These are phyloP conservation scores for Aspergillus ostianus DNA, from an alignment of 495 filamentous ascomycete species.

Conservation along the genomic window DNA sequence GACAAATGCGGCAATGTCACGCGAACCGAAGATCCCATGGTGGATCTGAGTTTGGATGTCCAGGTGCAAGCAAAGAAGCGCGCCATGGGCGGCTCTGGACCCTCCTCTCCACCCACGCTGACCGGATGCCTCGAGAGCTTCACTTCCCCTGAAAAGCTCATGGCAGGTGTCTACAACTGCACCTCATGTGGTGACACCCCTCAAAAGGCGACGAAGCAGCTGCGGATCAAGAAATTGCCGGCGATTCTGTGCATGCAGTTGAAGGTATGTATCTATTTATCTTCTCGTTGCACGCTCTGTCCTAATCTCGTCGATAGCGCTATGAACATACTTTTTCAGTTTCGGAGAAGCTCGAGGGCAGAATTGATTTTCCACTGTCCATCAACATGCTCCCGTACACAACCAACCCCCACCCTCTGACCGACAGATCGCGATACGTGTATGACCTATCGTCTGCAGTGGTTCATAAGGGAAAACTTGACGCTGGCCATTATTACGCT, in stretches of 20 bases:
- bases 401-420: slow-evolving; percentile 49
- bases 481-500: slow-evolving; percentile 86
- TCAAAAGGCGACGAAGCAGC: slow-evolving; percentile 73
- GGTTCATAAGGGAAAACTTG: slow-evolving; percentile 80
- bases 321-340: slow-evolving; percentile 72
- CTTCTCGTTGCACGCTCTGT: neutral
- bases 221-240: slow-evolving; percentile 75
- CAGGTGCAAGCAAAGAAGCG: slow-evolving; percentile 55
- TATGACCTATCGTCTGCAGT: slow-evolving; percentile 85
- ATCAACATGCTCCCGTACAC: slow-evolving; percentile 89
- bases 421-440: slow-evolving; percentile 54
- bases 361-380: slow-evolving; percentile 78
- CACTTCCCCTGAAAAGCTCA: slow-evolving; percentile 64
- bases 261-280: slow-evolving; percentile 57
- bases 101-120: slow-evolving; percentile 54
- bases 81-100: slow-evolving; percentile 41
- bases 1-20: slow-evolving; percentile 76
- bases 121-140: slow-evolving; percentile 80
- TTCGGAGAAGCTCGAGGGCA: slow-evolving; percentile 74
- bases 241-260: slow-evolving; percentile 89
- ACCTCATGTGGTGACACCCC: slow-evolving; percentile 65
- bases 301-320: slow-evolving; percentile 48
- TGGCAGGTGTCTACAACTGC: slow-evolving; percentile 79
- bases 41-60: slow-evolving; percentile 81
- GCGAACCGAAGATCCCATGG: slow-evolving; percentile 76